Evolutionary conservation across 2,329 filamentous ascomycete species (phyloP), one percentile per base, ranked within the genome.

Genomic region (Proliferodiscus dingleyae): DNA sequence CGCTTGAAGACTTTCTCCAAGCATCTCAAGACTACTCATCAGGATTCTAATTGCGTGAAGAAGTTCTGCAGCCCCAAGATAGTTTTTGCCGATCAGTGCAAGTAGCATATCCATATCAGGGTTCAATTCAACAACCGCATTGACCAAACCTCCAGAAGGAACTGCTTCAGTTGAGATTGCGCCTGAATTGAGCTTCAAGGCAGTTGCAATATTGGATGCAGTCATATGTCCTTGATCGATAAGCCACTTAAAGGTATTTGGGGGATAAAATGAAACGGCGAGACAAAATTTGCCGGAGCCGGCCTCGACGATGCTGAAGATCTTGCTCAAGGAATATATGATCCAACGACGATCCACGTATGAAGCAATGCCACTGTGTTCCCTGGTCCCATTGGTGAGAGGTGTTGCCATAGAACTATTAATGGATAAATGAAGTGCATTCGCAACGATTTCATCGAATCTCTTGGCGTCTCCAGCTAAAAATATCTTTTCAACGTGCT

Each of bases 21-120:
- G 43, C n/a, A 81, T 63, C 49, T 84, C 83, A 32, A 90, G 73
- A 55, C 81, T 89, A 37, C 78, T 73, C 70, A 89, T 84, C 13
- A 89, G 69, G 2, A 77, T 67, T 43, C 80, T 76, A 42, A 89
- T 76, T 3, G 81, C 77, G 45, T 82, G 69, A 2, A 88, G 72
- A 5, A 89, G 71, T 60, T 89, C 85, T 3, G 74, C 67, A 32
- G 84, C 71, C 3, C 80, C 78, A 15, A 89, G 72, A 56, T 80
- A 78, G 6, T 83, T 85, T 5, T 75, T 74, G 30, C 78, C 77
- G 5, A 90, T 69, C 47, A 87, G 79, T 45, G 75, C 76, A 34
- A 83, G 72, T 30, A 89, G 71, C 2, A 88, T 68, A 41, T 81
- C 77, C 62, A 88, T 75, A 26, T 81, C 80, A 2, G 80, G 77